A percentile compares a stretch with the other conserved stretches of the same genome.
phyloP scores from a whole-genome alignment of 805 yeast species.

The Metschnikowia baotianmanensis region DNA sequence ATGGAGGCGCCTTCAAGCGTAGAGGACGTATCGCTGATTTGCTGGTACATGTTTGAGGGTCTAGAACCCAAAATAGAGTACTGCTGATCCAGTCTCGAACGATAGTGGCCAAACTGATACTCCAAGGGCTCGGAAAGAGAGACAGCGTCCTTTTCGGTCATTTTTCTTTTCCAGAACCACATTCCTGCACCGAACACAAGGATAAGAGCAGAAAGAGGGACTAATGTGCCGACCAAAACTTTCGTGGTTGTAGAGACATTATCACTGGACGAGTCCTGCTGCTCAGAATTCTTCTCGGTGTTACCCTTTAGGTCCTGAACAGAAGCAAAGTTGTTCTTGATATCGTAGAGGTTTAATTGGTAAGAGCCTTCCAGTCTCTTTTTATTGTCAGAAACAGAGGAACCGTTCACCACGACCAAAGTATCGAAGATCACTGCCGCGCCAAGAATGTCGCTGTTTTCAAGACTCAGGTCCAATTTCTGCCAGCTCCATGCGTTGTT shows the following conservation, averaged over 20 bases:
- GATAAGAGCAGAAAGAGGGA: conserved; percentile 30
- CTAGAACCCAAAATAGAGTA: conserved; percentile 11
- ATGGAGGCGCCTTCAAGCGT: conserved; percentile 48
- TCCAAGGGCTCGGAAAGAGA: conserved; percentile 13
- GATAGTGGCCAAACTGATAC: conserved; percentile 20
- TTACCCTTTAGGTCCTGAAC: conserved; percentile 29
- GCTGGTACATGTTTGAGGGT: conserved; percentile 15
- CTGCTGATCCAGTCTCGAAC: conserved; percentile 17
- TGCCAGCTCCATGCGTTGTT: conserved; percentile 42
- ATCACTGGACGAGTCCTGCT: conserved; percentile 22
- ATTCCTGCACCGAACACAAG: conserved; percentile 5
- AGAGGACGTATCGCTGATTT: conserved; percentile 30
- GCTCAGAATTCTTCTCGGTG: conserved; percentile 11
- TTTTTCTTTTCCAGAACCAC: conserved; percentile 11
- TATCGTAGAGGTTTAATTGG: conserved; percentile 41
- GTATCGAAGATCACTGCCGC: conserved; percentile 54
- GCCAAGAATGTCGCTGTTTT: conserved; percentile 38
- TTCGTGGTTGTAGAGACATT: conserved; percentile 17
- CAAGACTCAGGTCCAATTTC: conserved; percentile 14
- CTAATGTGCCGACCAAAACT: conserved; percentile 38
- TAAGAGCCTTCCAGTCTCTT: conserved; percentile 22
- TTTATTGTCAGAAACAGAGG: not conserved
- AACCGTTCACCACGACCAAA: conserved; percentile 39
- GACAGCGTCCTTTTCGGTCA: conserved; percentile 2
- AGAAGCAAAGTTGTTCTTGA: conserved; percentile 28